A percentile compares a stretch with the other conserved stretches of the same genome.
Evolutionary conservation across 495 filamentous ascomycete genomes (phyloP).

Genomic region (Pseudoneurospora amorphoporcata): DNA sequence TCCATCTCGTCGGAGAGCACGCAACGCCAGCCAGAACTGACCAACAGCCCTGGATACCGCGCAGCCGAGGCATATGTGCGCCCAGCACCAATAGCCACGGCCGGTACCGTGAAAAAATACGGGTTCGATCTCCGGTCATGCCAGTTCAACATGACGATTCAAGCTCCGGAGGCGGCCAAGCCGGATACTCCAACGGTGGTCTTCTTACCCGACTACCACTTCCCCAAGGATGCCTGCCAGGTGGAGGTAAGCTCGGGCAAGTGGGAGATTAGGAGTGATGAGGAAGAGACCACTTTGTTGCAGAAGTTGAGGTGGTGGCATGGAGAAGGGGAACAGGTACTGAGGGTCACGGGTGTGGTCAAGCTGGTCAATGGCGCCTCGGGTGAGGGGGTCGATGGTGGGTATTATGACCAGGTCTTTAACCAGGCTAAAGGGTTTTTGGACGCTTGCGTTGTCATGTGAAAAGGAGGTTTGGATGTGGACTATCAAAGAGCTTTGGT

Average conservation of each 20-base stretch:
- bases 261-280: conserved; percentile 70
- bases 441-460: conserved; percentile 35
- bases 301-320: conserved; percentile 89
- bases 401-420: conserved; percentile 36
- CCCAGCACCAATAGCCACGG: conserved; percentile 67
- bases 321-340: conserved; percentile 65
- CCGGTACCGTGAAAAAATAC: conserved; percentile 55
- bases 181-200: conserved; percentile 67
- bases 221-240: conserved; percentile 57
- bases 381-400: conserved; percentile 24
- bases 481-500: too few relatives aligned
- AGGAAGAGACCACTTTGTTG: conserved; percentile 51
- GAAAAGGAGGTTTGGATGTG: background rate
- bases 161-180: conserved; percentile 38
- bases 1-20: conserved; percentile 55
- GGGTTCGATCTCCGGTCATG: conserved; percentile 71
- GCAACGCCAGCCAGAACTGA: conserved; percentile 41
- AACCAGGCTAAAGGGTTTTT: conserved; percentile 23
- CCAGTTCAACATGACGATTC: conserved; percentile 58
- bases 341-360: conserved; percentile 68
- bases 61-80: conserved; percentile 89
- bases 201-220: conserved; percentile 88
- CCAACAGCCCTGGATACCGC: conserved; percentile 59
- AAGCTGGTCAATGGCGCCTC: conserved; percentile 28
- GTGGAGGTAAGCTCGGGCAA: conserved; percentile 77